Evolutionary conservation across 78 protist genomes (phyloP), one percentile per base, ranked within the genome.

Genomic region (Creolimax fragrantissima): DNA sequence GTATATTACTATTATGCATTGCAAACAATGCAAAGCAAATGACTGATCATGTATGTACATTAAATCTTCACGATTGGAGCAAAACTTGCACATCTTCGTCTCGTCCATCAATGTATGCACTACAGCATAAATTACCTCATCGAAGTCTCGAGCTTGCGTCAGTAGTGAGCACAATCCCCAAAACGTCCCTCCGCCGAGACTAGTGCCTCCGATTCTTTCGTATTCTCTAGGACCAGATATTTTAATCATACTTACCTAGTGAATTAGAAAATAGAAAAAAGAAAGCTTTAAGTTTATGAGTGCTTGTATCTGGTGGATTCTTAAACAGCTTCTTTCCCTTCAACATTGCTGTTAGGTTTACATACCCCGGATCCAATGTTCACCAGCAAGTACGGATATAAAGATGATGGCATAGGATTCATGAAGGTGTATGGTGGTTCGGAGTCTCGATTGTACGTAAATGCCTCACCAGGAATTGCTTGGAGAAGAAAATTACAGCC

Each of bases 101-200:
- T n/a, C n/a, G n/a, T n/a, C n/a, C n/a, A n/a, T n/a, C n/a, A n/a
- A n/a, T n/a, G n/a, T n/a, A n/a, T n/a, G n/a, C n/a, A n/a, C n/a
- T n/a, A n/a, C n/a, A n/a, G n/a, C n/a, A n/a, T n/a, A n/a, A n/a
- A n/a, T n/a, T 45, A 95, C 42, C 39, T 96, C 95, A n/a, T 96
- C 98, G 42, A 89, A 98, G 35, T 43, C 88, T 11, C 89, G 35
- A 3, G 91, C 92, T 4, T 93, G 89, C 2, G 98, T 96, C 43
- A 98, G 90, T 5, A 96, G 92, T 43, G 89, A 74, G 58, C 93
- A 66, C 39, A 97, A 95, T 3, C 99, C 99, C 97, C 95, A 94
- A 43, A 97, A 96, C 36, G 98, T 97, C 35, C 98, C 99, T 3
- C 99, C 99, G 35, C 99, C 99, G 2, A 98, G 85, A 39, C 94